phyloP scores from a whole-genome alignment of 2,329 filamentous ascomycete species.

The Xylariaceae sp. region DNA sequence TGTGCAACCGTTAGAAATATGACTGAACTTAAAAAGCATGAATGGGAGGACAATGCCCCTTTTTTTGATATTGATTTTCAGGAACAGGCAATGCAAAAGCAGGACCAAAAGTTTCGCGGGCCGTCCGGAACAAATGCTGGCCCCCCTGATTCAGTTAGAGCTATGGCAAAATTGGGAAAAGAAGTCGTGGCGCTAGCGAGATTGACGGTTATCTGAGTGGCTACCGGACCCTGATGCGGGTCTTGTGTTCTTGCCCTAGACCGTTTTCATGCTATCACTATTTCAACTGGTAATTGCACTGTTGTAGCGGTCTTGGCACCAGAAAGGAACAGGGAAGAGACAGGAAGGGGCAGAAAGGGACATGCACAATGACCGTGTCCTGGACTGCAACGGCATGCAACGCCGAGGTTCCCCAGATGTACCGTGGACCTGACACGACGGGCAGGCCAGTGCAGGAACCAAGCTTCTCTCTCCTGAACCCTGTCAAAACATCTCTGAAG shows the following conservation, averaged over 20 bases:
- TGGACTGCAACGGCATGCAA: no score
- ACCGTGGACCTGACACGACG: slow-evolving; percentile 1
- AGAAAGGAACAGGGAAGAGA: no score
- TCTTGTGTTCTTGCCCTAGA: slow-evolving; percentile 4
- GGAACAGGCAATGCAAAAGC: no score
- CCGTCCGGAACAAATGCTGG: slow-evolving; percentile 1
- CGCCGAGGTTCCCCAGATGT: slow-evolving; percentile 3
- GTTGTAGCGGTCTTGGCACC: no score
- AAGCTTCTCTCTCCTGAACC: neutral
- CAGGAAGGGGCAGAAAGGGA: no score
- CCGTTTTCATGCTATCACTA: no score
- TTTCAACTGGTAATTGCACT: no score
- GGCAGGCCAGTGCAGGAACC: slow-evolving; percentile 1
- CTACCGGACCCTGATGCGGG: neutral
- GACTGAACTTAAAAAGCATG: no score
- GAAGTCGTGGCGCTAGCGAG: slow-evolving; percentile 4
- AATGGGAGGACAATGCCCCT: no score
- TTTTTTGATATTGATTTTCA: no score
- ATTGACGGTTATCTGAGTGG: slow-evolving; percentile 1
- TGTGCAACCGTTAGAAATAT: no score
- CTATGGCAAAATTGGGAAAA: neutral
- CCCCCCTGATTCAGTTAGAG: neutral
- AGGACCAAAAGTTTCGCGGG: slow-evolving; percentile 1
- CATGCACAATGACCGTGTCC: no score
- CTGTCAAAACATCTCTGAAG: slow-evolving; percentile 1